phyloP scores from a whole-genome alignment of 2,329 filamentous ascomycete species.

The Microcera coccophila region DNA sequence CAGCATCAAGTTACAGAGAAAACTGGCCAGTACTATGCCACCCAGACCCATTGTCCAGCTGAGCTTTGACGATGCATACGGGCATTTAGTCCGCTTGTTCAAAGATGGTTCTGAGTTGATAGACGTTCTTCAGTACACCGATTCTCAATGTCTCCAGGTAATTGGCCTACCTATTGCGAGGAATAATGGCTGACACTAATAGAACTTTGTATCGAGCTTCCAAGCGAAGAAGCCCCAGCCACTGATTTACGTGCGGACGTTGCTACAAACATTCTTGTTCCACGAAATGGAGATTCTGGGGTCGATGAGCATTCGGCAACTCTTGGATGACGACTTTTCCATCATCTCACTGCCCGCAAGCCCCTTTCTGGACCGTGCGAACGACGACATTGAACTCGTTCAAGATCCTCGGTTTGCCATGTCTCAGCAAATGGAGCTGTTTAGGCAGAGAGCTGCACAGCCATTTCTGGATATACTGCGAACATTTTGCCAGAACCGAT shows the following conservation, averaged over 20 bases:
- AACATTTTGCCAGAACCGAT: constrained; percentile 84
- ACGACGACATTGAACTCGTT: constrained; percentile 71
- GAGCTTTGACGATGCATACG: constrained; percentile 66
- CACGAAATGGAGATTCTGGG: constrained; percentile 67
- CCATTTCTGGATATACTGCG: constrained; percentile 81
- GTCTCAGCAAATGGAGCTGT: constrained; percentile 67
- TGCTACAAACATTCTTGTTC: constrained; percentile 73
- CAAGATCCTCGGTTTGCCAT: constrained; percentile 71
- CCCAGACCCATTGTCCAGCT: constrained; percentile 83
- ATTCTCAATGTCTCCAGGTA: constrained; percentile 68
- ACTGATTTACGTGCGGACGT: constrained; percentile 74
- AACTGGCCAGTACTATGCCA: constrained; percentile 87
- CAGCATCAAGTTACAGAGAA: constrained; percentile 85
- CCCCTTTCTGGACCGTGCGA: constrained; percentile 65
- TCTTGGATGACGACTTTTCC: constrained; percentile 79
- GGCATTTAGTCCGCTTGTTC: constrained; percentile 66
- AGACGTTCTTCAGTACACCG: constrained; percentile 62
- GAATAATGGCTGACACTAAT: constrained; percentile 1
- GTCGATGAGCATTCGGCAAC: constrained; percentile 63
- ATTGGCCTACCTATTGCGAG: constrained; percentile 18
- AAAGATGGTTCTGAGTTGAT: constrained; percentile 67
- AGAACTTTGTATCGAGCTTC: constrained; percentile 72
- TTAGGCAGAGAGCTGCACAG: constrained; percentile 58
- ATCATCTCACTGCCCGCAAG: constrained; percentile 71
- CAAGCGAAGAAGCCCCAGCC: constrained; percentile 78